Evolutionary conservation across 2,329 filamentous ascomycete genomes (phyloP).

Genomic region (Hypomyces perniciosus): DNA sequence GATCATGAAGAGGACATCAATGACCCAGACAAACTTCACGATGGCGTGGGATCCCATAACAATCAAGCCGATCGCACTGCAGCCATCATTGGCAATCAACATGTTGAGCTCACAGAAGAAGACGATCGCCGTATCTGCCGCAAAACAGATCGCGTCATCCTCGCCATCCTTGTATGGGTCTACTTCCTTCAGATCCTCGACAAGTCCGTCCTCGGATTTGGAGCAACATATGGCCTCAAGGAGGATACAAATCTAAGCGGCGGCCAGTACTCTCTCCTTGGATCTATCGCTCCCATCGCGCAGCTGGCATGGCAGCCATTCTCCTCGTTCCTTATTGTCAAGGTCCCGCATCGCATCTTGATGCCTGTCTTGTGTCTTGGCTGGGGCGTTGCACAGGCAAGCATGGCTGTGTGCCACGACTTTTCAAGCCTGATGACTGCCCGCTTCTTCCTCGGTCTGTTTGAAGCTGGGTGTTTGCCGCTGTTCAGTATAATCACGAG

Average conservation of each 20-base stretch:
- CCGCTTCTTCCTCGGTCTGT: slow-evolving; percentile 42
- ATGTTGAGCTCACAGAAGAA: slow-evolving; percentile 14
- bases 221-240: slow-evolving; percentile 49
- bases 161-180: slow-evolving; percentile 50
- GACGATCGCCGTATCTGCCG: slow-evolving; percentile 42
- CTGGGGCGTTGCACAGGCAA: slow-evolving; percentile 38
- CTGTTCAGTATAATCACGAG: slow-evolving; percentile 42
- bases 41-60: not conserved
- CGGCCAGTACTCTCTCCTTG: slow-evolving; percentile 51
- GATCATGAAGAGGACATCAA: not conserved
- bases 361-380: slow-evolving; percentile 45
- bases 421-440: slow-evolving; percentile 45
- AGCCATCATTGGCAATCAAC: slow-evolving; percentile 5
- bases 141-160: slow-evolving; percentile 56
- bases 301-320: slow-evolving; percentile 57
- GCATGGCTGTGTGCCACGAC: slow-evolving; percentile 41
- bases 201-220: slow-evolving; percentile 52
- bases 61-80: slow-evolving; percentile 4
- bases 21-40: not conserved
- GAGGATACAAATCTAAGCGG: slow-evolving; percentile 44
- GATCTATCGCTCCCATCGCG: slow-evolving; percentile 52
- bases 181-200: slow-evolving; percentile 56
- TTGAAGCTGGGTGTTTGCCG: slow-evolving; percentile 47
- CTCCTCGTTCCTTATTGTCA: slow-evolving; percentile 54
- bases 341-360: slow-evolving; percentile 52